Evolutionary conservation across 2,329 filamentous ascomycete species (phyloP), one percentile per base, ranked within the genome.

Genomic region (Colletotrichum sp.): DNA sequence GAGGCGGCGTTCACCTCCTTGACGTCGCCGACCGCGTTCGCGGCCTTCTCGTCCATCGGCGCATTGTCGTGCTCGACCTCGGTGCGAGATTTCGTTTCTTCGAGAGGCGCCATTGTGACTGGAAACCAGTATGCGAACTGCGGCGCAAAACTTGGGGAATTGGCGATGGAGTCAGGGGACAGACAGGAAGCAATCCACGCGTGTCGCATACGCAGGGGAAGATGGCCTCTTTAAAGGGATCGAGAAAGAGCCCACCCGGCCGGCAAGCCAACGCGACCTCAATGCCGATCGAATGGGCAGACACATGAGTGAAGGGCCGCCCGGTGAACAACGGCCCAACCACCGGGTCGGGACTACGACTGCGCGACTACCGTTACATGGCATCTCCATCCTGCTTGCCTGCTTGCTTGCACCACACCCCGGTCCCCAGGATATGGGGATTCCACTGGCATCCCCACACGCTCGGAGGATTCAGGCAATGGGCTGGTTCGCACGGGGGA

Each of bases 1-100:
- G 84, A 85, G 21, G 84, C 83, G 26, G 85, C 80, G 66, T 83
- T 82, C 36, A 86, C 80, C 71, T 85, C 79, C 57, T 77, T 82
- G 21, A 82, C 80, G 61, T 79, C 75, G 16, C 80, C 81, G 21
- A 71, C 76, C 16, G 72, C 76, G 6, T 39, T 24, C 34, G 43
- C 43, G 13, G 64, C 64, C 64, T 76, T 76, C 32, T 76, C 74
- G 48, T 74, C 64, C 18, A 68, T 52, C 4, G 74, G 74, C 32
- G 70, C 24, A 57, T 64, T 68, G 64, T 76, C 74, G 36, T 76
- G 74, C 36, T 76, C 74, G 70, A 76, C 70, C 28, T 73, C 74
- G 43, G 70, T 21, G 34, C 48, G 34, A 28, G 70, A 48, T 26
- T 76, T 76, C n/a, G 32, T 28, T 32, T 73, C 74, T 26, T 76